Evolutionary conservation across 2,329 filamentous ascomycete genomes (phyloP).

Genomic region (Sarocladium kiliense): DNA sequence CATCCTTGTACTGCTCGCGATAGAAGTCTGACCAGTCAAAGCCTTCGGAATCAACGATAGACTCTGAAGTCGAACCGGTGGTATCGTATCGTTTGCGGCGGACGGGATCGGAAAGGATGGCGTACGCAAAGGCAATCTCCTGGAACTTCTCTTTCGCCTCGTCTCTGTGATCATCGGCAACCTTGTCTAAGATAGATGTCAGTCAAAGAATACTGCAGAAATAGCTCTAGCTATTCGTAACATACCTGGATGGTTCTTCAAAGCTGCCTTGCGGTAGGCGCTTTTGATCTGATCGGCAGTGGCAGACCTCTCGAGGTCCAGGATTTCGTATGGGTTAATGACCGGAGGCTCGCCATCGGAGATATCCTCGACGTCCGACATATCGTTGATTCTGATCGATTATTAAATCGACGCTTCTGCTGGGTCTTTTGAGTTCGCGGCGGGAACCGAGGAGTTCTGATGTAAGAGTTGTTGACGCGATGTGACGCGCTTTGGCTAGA

Average conservation of each 20-base stretch:
- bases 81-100: constrained; percentile 83
- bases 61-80: constrained; percentile 85
- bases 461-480: constrained; percentile 7
- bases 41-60: constrained; percentile 67
- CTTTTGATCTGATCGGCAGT: constrained; percentile 77
- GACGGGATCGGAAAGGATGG: constrained; percentile 76
- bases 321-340: constrained; percentile 74
- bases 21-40: constrained; percentile 94
- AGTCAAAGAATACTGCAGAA: no score
- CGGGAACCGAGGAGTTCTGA: background rate
- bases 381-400: constrained; percentile 19
- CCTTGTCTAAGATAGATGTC: constrained; percentile 62
- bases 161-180: constrained; percentile 58
- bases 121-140: constrained; percentile 87
- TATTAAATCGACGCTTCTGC: background rate
- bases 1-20: constrained; percentile 72
- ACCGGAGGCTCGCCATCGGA: constrained; percentile 53
- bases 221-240: no score
- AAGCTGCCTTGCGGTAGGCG: constrained; percentile 84
- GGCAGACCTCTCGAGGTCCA: constrained; percentile 66
- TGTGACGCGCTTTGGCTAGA: constrained; percentile 4
- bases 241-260: constrained; percentile 80
- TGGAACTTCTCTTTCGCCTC: constrained; percentile 80
- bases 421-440: background rate
- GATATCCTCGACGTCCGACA: constrained; percentile 48